These are phyloP conservation scores for Kalanchoe fedtschenkoi DNA, from an alignment of 164 flowering plant species.

Conservation along the genomic window DNA sequence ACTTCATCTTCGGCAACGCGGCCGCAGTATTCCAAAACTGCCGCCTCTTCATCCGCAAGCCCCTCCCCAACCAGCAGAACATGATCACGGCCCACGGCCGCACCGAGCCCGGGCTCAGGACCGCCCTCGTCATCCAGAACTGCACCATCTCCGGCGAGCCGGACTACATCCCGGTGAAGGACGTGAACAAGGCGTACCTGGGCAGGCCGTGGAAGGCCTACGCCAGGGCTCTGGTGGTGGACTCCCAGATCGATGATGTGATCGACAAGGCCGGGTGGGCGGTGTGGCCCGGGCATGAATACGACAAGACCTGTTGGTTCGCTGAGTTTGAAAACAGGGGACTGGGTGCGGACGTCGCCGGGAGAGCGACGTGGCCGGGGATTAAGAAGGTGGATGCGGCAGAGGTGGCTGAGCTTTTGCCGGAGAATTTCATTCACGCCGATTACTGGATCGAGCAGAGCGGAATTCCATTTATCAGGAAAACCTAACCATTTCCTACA, in stretches of 20 bases:
- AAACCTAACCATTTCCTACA: too few species aligned
- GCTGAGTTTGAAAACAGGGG: conserved; percentile 35
- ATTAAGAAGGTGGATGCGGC: conserved; percentile 17
- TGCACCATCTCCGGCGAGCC: conserved; percentile 6
- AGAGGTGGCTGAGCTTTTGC: conserved; percentile 24
- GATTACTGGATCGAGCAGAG: conserved; percentile 1
- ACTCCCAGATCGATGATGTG: not conserved
- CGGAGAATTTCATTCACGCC: conserved; percentile 20
- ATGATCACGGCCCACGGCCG: conserved; percentile 7
- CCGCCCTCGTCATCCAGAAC: conserved; percentile 4
- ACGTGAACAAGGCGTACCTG: not conserved
- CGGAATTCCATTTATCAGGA: not conserved
- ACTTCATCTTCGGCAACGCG: conserved; percentile 7
- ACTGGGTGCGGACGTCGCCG: conserved; percentile 18
- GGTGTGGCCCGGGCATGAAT: not conserved
- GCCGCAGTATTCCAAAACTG: conserved; percentile 7
- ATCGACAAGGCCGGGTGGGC: conserved; percentile 2
- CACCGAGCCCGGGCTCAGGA: not conserved
- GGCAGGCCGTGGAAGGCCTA: conserved; percentile 5
- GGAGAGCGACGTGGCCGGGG: conserved; percentile 27
- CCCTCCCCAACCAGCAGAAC: conserved; percentile 5
- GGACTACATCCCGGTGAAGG: not conserved
- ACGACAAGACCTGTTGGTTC: conserved; percentile 18
- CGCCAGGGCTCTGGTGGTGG: not conserved
- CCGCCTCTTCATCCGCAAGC: not conserved